These are phyloP conservation scores for Arachnomyces sp. DNA, from an alignment of 2,329 filamentous ascomycete genomes.

Conservation along the genomic window DNA sequence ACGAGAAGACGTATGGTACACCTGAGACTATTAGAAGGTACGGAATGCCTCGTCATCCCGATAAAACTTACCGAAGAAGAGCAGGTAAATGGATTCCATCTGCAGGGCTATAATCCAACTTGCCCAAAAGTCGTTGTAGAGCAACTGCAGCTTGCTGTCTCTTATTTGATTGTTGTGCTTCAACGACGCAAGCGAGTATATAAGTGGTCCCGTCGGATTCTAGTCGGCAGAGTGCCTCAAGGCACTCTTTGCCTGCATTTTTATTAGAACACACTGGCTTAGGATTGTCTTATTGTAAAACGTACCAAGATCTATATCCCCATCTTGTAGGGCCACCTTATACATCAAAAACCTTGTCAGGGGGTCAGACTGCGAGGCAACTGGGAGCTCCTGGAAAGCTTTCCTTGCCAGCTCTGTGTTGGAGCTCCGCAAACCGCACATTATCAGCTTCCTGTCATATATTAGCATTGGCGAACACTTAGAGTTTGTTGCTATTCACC, in stretches of 20 bases:
- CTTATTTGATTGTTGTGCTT: constrained; percentile 60
- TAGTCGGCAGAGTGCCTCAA: constrained; percentile 51
- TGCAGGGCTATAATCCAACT: constrained; percentile 42
- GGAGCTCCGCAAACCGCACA: constrained; percentile 56
- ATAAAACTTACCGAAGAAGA: constrained; percentile 51
- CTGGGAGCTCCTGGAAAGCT: constrained; percentile 52
- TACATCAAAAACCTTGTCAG: constrained; percentile 68
- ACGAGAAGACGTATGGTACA: constrained; percentile 40
- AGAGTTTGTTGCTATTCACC: constrained; percentile 35
- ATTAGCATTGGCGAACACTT: constrained; percentile 8
- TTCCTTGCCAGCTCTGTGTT: constrained; percentile 48
- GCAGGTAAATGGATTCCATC: constrained; percentile 52
- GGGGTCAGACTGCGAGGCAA: constrained; percentile 49
- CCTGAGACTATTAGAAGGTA: constrained; percentile 19
- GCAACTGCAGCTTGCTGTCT: constrained; percentile 51
- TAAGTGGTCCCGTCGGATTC: constrained; percentile 51
- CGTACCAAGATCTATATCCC: constrained; percentile 47
- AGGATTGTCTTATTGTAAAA: background rate
- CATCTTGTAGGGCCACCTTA: constrained; percentile 56
- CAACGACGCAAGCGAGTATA: constrained; percentile 71
- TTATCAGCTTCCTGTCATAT: constrained; percentile 57
- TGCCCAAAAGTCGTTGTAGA: constrained; percentile 53
- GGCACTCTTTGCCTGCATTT: constrained; percentile 50
- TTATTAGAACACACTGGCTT: constrained; percentile 3
- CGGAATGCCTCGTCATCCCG: constrained; percentile 17